Evolutionary conservation across 768 basidiomycete species (phyloP).

Genomic region (Lactarius sanguifluus): DNA sequence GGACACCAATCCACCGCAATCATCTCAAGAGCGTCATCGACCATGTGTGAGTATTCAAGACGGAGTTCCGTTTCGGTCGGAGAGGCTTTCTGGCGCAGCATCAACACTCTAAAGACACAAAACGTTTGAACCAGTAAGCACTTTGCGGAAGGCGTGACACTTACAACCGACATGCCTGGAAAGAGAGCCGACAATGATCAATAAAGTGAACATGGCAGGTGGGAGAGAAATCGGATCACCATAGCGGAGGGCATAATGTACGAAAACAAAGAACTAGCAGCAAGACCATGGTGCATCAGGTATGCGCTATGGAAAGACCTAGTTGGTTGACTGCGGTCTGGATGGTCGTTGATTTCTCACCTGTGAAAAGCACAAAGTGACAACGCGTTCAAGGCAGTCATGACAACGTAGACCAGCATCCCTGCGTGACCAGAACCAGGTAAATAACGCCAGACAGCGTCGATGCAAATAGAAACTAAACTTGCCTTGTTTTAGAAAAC

Average conservation of each 20-base stretch:
- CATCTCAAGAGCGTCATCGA: slow-evolving; percentile 26
- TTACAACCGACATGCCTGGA: slow-evolving; percentile 25
- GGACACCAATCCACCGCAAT: not conserved
- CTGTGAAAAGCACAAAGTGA: slow-evolving; percentile 21
- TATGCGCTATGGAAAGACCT: slow-evolving; percentile 7
- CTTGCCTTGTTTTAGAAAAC: slow-evolving; percentile 28
- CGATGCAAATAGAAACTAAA: not conserved
- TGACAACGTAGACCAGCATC: slow-evolving; percentile 24
- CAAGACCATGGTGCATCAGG: slow-evolving; percentile 1
- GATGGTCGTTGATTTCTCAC: not conserved
- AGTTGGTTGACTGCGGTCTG: not conserved
- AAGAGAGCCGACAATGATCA: not conserved
- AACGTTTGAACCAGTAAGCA: not conserved
- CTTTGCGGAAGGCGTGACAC: not conserved
- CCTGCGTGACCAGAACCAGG: slow-evolving; percentile 15
- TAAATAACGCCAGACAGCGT: not conserved
- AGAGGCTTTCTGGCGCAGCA: slow-evolving; percentile 22
- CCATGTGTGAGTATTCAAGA: slow-evolving; percentile 2
- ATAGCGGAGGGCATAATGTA: slow-evolving; percentile 24
- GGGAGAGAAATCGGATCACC: slow-evolving; percentile 8
- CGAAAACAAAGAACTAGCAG: slow-evolving; percentile 13
- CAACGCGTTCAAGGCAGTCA: slow-evolving; percentile 25
- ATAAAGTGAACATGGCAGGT: not conserved
- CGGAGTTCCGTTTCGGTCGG: slow-evolving; percentile 25
- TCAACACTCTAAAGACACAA: slow-evolving; percentile 23